phyloP scores from a whole-genome alignment of 2,329 filamentous ascomycete genomes.

The Pestalotiopsis sp. region DNA sequence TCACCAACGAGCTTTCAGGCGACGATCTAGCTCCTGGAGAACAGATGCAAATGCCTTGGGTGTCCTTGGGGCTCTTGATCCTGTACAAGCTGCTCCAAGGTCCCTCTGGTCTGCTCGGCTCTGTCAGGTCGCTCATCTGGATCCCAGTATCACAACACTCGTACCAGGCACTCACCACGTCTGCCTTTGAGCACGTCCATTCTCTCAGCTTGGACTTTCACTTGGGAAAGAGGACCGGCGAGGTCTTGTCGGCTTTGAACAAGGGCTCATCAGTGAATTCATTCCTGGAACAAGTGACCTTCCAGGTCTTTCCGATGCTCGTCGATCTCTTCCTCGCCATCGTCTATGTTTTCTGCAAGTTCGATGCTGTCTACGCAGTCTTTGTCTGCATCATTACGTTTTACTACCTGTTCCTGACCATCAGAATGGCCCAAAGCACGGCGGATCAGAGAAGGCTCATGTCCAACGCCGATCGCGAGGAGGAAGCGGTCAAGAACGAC shows the following conservation, averaged over 20 bases:
- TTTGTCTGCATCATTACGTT: constrained; percentile 91
- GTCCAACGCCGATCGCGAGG: constrained; percentile 92
- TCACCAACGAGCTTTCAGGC: constrained; percentile 72
- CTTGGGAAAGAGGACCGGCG: constrained; percentile 92
- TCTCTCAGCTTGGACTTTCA: constrained; percentile 95
- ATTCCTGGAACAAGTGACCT: constrained; percentile 95
- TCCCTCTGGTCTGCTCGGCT: constrained; percentile 83
- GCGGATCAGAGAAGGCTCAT: constrained; percentile 90
- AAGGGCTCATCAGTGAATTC: constrained; percentile 96
- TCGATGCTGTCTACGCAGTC: constrained; percentile 88
- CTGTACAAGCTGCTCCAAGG: constrained; percentile 82
- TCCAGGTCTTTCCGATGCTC: constrained; percentile 93
- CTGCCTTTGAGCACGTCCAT: constrained; percentile 97
- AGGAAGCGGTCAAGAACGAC: constrained; percentile 97
- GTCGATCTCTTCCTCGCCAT: constrained; percentile 87
- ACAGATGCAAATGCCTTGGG: constrained; percentile 65
- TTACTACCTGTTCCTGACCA: constrained; percentile 94
- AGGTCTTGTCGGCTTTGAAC: constrained; percentile 92
- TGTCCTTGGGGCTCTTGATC: constrained; percentile 75
- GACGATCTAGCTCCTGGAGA: constrained; percentile 51
- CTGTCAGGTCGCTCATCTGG: constrained; percentile 83
- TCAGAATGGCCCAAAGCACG: constrained; percentile 92
- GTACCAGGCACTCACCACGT: constrained; percentile 90
- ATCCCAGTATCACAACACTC: constrained; percentile 97
- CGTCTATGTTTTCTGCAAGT: constrained; percentile 74